Evolutionary conservation across 2,329 filamentous ascomycete genomes (phyloP), one percentile per base, ranked within the genome.

Genomic region (Juglanconis sp.): DNA sequence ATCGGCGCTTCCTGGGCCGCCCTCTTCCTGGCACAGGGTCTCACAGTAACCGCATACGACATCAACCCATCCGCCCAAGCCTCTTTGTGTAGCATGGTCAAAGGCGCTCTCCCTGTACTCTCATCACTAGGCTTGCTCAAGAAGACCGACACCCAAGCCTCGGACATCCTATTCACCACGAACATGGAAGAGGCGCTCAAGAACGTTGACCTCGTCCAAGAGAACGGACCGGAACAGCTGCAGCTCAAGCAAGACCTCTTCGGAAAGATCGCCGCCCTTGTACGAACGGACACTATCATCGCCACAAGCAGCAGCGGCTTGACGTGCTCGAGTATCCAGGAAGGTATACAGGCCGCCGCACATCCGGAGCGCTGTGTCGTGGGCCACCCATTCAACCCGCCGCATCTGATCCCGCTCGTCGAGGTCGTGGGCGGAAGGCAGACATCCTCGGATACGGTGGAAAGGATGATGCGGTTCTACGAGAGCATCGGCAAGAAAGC

Each of bases 341-440:
- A 65, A 17, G 68, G 69, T 54, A 66, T 66, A 46, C 50, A 57
- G 9, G 42, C n/a, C 1, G 13, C 54, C 4, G 46, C 59, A 17
- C 63, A 69, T 42, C 71, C 75, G 0, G 66, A 65, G 24, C 70
- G 75, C n/a, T 69, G 76, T 38, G 65, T 78, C 1, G 72, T 80
- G 32, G 48, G 48, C 36, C 30, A 53, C 7, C 13, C 52, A 3
- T 35, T n/a, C 52, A 17, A 40, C 50, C 42, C 56, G 62, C 65
- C 46, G 63, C 63, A 50, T 71, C 70, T 81, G 17, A 76, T 80
- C 24, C 77, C 77, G 1, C 69, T 80, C 13, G 76, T 80, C 24
- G 78, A 81, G 65, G 74, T 80, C 0, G 77, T 79, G 1, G 73
- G 73, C 8, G 72, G 74, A 2, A 52, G 63, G 1, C 64, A 66